A percentile compares a stretch with the other conserved stretches of the same genome.
Evolutionary conservation across 1,139 yeast species (phyloP).

Genomic region (Yamadazyma blattariae): DNA sequence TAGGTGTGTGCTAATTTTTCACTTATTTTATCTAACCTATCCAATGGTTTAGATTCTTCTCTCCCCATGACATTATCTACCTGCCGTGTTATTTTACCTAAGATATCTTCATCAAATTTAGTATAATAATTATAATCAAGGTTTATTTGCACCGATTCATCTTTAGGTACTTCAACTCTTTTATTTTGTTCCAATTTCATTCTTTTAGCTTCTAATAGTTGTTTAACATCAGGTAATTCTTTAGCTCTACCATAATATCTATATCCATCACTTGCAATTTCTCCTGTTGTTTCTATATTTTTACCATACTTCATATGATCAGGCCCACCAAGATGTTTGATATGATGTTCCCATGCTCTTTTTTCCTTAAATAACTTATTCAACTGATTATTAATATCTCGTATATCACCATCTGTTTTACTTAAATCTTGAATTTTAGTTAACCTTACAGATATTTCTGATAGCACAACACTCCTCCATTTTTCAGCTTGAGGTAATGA

Average conservation of each 20-base stretch:
- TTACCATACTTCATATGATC: conserved; percentile 42
- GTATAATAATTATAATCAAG: conserved; percentile 31
- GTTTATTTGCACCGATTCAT: conserved; percentile 6
- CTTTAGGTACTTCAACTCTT: conserved; percentile 11
- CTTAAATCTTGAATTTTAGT: conserved; percentile 64
- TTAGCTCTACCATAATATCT: conserved; percentile 83
- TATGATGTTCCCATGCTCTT: conserved; percentile 74
- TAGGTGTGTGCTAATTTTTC: conserved; percentile 2
- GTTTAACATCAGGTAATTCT: conserved; percentile 73
- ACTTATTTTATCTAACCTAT: conserved; percentile 2
- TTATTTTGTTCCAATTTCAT: conserved; percentile 1
- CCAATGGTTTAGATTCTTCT: background rate
- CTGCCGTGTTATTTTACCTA: background rate
- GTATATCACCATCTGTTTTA: conserved; percentile 56
- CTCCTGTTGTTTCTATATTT: conserved; percentile 25
- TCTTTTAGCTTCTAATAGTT: conserved; percentile 37
- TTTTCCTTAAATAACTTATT: conserved; percentile 68
- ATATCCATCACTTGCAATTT: conserved; percentile 46
- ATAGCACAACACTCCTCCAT: conserved; percentile 65
- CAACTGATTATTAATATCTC: conserved; percentile 75
- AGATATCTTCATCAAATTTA: background rate
- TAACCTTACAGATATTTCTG: conserved; percentile 62
- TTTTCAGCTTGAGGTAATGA: conserved; percentile 68
- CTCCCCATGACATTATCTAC: background rate
- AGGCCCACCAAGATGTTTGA: conserved; percentile 68